A percentile compares a stretch with the other conserved stretches of the same genome.
Evolutionary conservation across 768 basidiomycete genomes (phyloP).

Genomic region (Lyophyllum decastes): DNA sequence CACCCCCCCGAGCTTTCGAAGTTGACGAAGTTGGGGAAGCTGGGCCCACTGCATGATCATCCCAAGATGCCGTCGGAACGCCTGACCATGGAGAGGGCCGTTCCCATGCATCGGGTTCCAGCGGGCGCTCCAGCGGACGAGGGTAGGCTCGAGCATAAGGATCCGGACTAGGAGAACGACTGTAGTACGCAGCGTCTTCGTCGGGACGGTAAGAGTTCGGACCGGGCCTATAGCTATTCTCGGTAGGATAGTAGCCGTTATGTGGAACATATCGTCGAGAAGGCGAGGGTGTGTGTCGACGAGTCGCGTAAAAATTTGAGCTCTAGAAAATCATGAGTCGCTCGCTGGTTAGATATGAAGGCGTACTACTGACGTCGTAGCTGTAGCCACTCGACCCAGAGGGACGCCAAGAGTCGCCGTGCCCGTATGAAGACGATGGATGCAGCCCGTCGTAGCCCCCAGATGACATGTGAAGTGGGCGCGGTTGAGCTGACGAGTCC

Average conservation of each 20-base stretch:
- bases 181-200: conserved; percentile 32
- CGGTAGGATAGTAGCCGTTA: conserved; percentile 50
- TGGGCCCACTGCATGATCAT: conserved; percentile 43
- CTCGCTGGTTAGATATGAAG: conserved; percentile 9
- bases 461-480: conserved; percentile 35
- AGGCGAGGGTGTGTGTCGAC: conserved; percentile 51
- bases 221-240: conserved; percentile 16
- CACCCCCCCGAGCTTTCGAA: conserved; percentile 31
- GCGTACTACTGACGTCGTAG: conserved; percentile 40
- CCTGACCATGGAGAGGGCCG: conserved; percentile 41
- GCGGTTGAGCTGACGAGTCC: conserved; percentile 11
- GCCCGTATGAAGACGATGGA: conserved; percentile 29
- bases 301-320: conserved; percentile 30
- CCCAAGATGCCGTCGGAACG: conserved; percentile 32
- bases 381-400: conserved; percentile 27
- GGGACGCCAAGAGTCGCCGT: conserved; percentile 34
- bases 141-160: conserved; percentile 38
- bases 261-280: conserved; percentile 44
- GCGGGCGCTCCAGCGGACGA: conserved; percentile 36
- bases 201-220: conserved; percentile 19
- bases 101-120: conserved; percentile 50
- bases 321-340: conserved; percentile 30
- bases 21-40: conserved; percentile 34
- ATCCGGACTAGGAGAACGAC: conserved; percentile 56
- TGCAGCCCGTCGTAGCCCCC: conserved; percentile 40